These are phyloP conservation scores for Kalmanozyma brasiliensis DNA, from an alignment of 1,284 basidiomycete genomes.

Conservation along the genomic window DNA sequence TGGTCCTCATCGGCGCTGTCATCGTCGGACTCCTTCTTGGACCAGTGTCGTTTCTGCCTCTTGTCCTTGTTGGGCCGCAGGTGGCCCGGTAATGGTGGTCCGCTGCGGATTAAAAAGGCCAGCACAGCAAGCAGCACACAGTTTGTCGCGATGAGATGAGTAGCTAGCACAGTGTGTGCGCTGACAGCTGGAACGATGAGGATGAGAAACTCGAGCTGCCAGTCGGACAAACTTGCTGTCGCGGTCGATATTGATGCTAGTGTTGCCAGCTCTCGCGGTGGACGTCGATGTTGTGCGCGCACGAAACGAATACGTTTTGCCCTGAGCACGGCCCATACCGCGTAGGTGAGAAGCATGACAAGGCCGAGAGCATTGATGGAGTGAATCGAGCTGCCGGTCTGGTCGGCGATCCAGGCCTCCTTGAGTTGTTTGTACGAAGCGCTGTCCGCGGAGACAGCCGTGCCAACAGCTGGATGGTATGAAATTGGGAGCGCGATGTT, in stretches of 20 bases:
- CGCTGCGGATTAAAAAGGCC: neutral
- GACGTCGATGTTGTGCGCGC: neutral
- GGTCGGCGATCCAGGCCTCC: constrained; percentile 85
- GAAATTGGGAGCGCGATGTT: too few relatives aligned
- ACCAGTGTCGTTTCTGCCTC: constrained; percentile 45
- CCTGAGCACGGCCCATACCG: constrained; percentile 19
- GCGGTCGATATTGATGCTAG: neutral
- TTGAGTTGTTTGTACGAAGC: constrained; percentile 80
- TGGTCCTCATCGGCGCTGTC: constrained; percentile 25
- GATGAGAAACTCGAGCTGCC: constrained; percentile 73
- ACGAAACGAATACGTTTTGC: constrained; percentile 29
- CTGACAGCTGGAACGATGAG: constrained; percentile 81
- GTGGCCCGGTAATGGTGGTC: constrained; percentile 2
- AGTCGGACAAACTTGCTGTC: constrained; percentile 15
- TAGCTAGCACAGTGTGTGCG: constrained; percentile 80
- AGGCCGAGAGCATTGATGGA: constrained; percentile 80
- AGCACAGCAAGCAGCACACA: constrained; percentile 68
- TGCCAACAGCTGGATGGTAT: neutral
- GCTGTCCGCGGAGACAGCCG: neutral
- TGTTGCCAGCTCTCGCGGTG: neutral
- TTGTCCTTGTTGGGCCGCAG: neutral
- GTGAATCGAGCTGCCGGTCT: constrained; percentile 79
- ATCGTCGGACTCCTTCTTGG: constrained; percentile 41
- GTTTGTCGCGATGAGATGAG: constrained; percentile 73
- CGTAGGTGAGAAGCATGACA: constrained; percentile 76